Base-by-base conservation (phyloP, 2,329 filamentous ascomycete genomes). In the Pestalotiopsis sp. region DNA sequence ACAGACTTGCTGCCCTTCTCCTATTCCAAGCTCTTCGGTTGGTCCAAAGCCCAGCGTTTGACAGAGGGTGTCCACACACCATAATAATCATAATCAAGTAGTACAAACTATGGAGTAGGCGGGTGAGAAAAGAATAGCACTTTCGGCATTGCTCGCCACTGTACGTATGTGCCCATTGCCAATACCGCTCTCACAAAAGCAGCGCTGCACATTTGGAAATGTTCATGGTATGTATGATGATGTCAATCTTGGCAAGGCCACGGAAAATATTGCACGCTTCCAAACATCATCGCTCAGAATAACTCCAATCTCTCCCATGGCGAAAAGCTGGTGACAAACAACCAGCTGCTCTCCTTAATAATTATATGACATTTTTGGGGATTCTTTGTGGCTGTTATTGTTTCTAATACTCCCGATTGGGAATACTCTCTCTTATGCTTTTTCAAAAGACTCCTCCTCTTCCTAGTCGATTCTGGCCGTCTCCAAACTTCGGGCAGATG, bases 381-480 rank as follows among this genome's bases (percentile, higher is more conserved):
- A 6, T 14, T 52, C 4, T n/a, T 7, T 52, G 45, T 20, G 45
- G 17, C 45, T 9, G 14, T 52, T 20, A 9, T 23, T 59, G 12
- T 59, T 27, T 59, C 25, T 59, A 20, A 4, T 59, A 13, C 25
- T 59, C 57, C 20, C 17, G 45, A n/a, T 52, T n/a, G 7, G 17
- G 17, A n/a, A n/a, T 52, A n/a, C 9, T n/a, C n/a, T n/a, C 45
- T 9, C 17, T 20, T 52, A 5, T 52, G 45, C 17, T 52, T n/a
- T n/a, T n/a, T 52, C 6, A 52, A 36, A 36, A 36, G 31, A 52
- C 45, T 11, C 7, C 20, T 20, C 17, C 20, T n/a, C n/a, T n/a
- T n/a, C 20, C 66, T 84, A 94, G 80, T 95, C 93, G 75, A 94
- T 89, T 82, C 93, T 93, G 23, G 93, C 93, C 75, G 86, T 90